A percentile compares a stretch with the other conserved stretches of the same genome.
Conservation (phyloP, 1,139 yeast species). For the Sugiyamaella castrensis region DNA sequence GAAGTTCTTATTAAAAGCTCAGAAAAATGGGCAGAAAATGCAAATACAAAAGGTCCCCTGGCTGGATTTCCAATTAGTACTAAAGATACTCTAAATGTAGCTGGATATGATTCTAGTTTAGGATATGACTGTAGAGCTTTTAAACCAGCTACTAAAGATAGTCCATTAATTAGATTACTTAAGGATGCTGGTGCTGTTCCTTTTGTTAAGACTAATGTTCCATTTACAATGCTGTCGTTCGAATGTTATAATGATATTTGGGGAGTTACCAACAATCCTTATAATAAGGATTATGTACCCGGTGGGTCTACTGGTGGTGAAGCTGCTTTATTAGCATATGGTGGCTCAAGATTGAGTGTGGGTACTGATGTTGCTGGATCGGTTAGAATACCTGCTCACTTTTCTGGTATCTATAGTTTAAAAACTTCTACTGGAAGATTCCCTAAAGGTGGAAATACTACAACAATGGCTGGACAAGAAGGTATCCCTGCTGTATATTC, state of each 20-base stretch:
- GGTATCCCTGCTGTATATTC: slow-evolving; percentile 55
- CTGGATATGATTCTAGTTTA: slow-evolving; percentile 51
- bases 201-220: slow-evolving; percentile 49
- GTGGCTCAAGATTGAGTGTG: slow-evolving; percentile 48
- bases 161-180: slow-evolving; percentile 40
- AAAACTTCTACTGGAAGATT: slow-evolving; percentile 51
- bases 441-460: slow-evolving; percentile 47
- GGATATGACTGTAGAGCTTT: slow-evolving; percentile 47
- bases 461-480: slow-evolving; percentile 57
- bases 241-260: slow-evolving; percentile 46
- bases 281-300: slow-evolving; percentile 40
- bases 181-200: slow-evolving; percentile 48
- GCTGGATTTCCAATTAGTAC: slow-evolving; percentile 70
- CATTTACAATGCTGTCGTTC: slow-evolving; percentile 47
- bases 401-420: slow-evolving; percentile 48
- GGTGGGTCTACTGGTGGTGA: slow-evolving; percentile 56
- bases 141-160: slow-evolving; percentile 37
- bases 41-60: slow-evolving; percentile 47
- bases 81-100: slow-evolving; percentile 48
- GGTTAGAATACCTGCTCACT: slow-evolving; percentile 50
- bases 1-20: slow-evolving; percentile 41
- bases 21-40: slow-evolving; percentile 33
- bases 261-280: slow-evolving; percentile 46
- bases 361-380: slow-evolving; percentile 63
- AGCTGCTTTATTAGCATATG: slow-evolving; percentile 48